Conservation (phyloP, 2,329 filamentous ascomycete species). For the Elsinoe fawcettii region DNA sequence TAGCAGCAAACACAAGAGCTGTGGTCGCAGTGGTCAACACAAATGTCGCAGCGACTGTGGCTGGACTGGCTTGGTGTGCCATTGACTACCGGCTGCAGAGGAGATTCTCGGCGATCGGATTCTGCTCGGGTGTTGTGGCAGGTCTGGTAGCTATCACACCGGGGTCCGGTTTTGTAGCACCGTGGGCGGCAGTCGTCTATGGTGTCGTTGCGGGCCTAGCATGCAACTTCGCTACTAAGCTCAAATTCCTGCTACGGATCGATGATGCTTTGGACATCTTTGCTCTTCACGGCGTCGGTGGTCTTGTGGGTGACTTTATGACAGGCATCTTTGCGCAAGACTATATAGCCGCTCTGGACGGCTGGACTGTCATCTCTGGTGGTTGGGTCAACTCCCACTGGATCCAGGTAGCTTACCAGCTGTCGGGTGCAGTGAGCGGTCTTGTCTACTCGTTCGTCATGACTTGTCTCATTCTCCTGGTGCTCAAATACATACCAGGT, state of each 20-base stretch:
- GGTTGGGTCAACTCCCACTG: constrained; percentile 73
- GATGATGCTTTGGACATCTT: constrained; percentile 89
- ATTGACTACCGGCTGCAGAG: constrained; percentile 89
- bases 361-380: constrained; percentile 60
- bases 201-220: constrained; percentile 57
- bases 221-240: constrained; percentile 82
- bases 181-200: constrained; percentile 55
- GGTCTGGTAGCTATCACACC: constrained; percentile 83
- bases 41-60: constrained; percentile 87
- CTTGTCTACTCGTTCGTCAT: constrained; percentile 65
- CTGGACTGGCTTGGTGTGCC: constrained; percentile 84
- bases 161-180: constrained; percentile 68
- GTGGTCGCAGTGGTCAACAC: constrained; percentile 98
- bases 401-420: constrained; percentile 71
- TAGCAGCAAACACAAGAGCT: constrained; percentile 72
- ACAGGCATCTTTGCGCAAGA: constrained; percentile 64
- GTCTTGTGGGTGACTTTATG: constrained; percentile 71
- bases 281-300: constrained; percentile 79
- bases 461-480: constrained; percentile 64
- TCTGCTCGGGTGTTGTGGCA: constrained; percentile 83
- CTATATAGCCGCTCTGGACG: constrained; percentile 66
- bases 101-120: constrained; percentile 92
- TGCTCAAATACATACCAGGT: constrained; percentile 67
- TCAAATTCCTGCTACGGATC: constrained; percentile 67
- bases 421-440: constrained; percentile 54